Conservation (phyloP, 2,329 filamentous ascomycete species). For the Ophiocordyceps robertsii region DNA sequence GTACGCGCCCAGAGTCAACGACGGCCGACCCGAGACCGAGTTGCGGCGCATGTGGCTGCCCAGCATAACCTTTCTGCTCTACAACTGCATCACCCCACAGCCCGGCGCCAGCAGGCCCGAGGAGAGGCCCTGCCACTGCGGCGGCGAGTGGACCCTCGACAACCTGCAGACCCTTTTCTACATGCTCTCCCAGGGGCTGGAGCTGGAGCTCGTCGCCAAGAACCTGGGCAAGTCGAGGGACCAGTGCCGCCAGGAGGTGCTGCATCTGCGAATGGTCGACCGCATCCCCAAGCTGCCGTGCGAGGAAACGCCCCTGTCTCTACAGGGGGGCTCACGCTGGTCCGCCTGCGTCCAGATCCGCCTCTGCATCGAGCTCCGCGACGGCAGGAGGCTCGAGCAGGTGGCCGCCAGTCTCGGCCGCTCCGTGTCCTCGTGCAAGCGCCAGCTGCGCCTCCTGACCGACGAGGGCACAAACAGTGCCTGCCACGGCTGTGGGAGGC, state of each 20-base stretch:
- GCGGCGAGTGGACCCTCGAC: too few species aligned
- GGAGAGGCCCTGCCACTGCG: too few species aligned
- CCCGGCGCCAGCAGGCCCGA: too few species aligned
- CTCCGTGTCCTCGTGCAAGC: not conserved
- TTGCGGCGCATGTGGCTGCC: not conserved
- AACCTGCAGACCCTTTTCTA: not conserved
- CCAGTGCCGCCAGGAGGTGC: not conserved
- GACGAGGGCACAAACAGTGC: not conserved
- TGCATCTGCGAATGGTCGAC: not conserved
- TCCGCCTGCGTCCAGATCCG: too few species aligned
- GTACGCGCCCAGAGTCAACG: too few species aligned
- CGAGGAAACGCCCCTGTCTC: not conserved
- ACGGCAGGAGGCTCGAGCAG: too few species aligned
- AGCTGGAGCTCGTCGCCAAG: not conserved
- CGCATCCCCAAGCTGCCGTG: not conserved
- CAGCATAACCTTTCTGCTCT: not conserved
- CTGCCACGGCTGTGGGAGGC: not conserved
- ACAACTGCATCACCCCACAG: not conserved
- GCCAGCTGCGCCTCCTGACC: not conserved
- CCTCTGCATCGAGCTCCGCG: too few species aligned
- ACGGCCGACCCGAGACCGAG: too few species aligned
- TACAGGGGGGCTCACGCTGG: too few species aligned
- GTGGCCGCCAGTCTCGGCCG: not conserved
- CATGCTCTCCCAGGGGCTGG: not conserved
- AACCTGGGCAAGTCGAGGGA: not conserved